phyloP scores from a whole-genome alignment of 1,284 basidiomycete genomes.

The Sporisorium sorghi region DNA sequence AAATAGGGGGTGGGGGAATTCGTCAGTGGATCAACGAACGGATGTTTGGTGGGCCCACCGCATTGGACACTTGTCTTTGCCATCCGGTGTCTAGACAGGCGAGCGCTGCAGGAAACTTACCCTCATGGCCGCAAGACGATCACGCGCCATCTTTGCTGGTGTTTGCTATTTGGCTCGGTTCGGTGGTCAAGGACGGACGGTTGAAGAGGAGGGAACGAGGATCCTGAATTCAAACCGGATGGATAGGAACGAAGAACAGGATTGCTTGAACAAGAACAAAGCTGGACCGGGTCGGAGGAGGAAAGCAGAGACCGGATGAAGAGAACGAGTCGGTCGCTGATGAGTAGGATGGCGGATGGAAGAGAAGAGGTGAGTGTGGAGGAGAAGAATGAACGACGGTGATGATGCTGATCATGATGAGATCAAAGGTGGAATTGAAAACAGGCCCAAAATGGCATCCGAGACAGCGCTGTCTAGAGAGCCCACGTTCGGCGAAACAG shows the following conservation, averaged over 20 bases:
- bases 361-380: conserved; percentile 1
- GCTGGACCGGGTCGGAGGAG: not conserved
- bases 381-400: not conserved
- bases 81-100: not conserved
- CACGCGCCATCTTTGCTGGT: conserved; percentile 46
- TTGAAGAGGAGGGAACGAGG: not conserved
- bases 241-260: not conserved
- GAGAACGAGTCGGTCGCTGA: not conserved
- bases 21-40: conserved; percentile 7
- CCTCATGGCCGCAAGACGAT: conserved; percentile 60
- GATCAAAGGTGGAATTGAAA: conserved; percentile 8
- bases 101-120: conserved; percentile 17
- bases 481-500: conserved; percentile 7
- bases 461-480: conserved; percentile 9
- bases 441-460: conserved; percentile 3
- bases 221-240: not conserved
- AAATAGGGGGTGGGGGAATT: not conserved
- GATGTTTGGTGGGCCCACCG: not conserved
- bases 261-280: not conserved
- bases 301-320: not conserved
- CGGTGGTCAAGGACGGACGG: not conserved
- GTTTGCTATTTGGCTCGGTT: not conserved
- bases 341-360: conserved; percentile 5
- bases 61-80: not conserved
- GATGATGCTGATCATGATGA: conserved; percentile 5